Evolutionary conservation across 2,329 filamentous ascomycete genomes (phyloP).

Genomic region (Rutstroemia sp.): DNA sequence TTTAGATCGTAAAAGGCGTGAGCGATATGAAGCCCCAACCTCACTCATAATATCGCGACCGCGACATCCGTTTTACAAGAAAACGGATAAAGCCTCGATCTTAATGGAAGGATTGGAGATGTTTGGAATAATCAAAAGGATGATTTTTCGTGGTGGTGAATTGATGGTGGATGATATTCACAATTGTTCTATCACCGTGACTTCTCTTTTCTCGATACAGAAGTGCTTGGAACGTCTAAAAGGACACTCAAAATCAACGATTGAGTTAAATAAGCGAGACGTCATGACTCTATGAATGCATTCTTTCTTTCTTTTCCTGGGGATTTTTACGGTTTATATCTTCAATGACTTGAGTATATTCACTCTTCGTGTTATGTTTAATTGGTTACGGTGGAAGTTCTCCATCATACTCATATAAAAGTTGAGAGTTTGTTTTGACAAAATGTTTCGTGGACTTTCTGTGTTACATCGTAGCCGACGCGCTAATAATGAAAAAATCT

Average conservation of each 20-base stretch:
- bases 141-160: constrained; percentile 20
- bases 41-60: constrained; percentile 62
- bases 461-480: constrained; percentile 7
- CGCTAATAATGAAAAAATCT: neutral
- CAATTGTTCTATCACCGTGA: constrained; percentile 14
- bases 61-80: constrained; percentile 62
- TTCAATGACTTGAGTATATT: neutral
- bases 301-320: neutral
- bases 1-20: constrained; percentile 59
- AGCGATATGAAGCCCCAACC: constrained; percentile 59
- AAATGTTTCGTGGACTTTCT: constrained; percentile 1
- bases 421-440: neutral
- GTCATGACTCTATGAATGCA: too few relatives aligned
- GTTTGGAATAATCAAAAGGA: constrained; percentile 18
- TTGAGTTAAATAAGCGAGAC: neutral
- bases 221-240: neutral
- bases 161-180: constrained; percentile 15
- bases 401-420: too few relatives aligned
- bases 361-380: too few relatives aligned
- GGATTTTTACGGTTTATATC: neutral
- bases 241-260: neutral
- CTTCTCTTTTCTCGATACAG: neutral
- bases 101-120: constrained; percentile 32
- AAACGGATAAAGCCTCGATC: constrained; percentile 46
- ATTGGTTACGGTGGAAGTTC: too few relatives aligned